phyloP scores from a whole-genome alignment of 83 land plant genomes.

The Picea engelmannii region DNA sequence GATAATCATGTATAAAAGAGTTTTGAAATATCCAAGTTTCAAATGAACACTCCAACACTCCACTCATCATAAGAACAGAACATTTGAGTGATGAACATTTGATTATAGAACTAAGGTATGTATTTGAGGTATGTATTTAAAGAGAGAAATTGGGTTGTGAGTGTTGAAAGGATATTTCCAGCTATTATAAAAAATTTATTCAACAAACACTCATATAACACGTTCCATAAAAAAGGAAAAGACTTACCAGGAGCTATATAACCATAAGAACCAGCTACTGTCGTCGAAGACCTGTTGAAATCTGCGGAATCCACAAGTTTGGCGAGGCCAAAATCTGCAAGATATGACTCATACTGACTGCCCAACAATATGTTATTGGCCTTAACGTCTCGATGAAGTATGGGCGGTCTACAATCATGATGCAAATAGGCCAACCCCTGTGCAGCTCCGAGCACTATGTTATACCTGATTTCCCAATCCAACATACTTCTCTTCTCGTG shows the following conservation, averaged over 20 bases:
- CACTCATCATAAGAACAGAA: too few relatives aligned
- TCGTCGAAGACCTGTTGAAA: slow-evolving; percentile 24
- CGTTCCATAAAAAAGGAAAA: not conserved
- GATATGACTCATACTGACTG: slow-evolving; percentile 49
- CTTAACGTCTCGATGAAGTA: slow-evolving; percentile 92
- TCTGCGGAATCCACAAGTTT: slow-evolving; percentile 23
- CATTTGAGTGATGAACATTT: too few relatives aligned
- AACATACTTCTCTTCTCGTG: slow-evolving; percentile 53
- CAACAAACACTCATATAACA: too few relatives aligned
- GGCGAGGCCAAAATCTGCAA: slow-evolving; percentile 89
- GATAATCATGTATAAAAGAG: too few relatives aligned
- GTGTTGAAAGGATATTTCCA: too few relatives aligned
- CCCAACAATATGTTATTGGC: slow-evolving; percentile 88
- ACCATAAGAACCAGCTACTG: slow-evolving; percentile 82
- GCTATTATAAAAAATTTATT: too few relatives aligned
- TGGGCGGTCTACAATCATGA: slow-evolving; percentile 85
- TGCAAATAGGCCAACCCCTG: slow-evolving; percentile 87
- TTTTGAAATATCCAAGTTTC: too few relatives aligned
- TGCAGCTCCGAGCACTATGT: slow-evolving; percentile 72
- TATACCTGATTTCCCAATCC: slow-evolving; percentile 80
- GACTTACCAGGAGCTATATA: slow-evolving; percentile 88
- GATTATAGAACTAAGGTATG: too few relatives aligned
- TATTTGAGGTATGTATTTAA: too few relatives aligned
- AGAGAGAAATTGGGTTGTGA: too few relatives aligned
- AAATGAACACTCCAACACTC: too few relatives aligned